A percentile compares a stretch with the other conserved stretches of the same genome.
Conservation (phyloP, 2,329 filamentous ascomycete genomes). For the Capronia coronata region DNA sequence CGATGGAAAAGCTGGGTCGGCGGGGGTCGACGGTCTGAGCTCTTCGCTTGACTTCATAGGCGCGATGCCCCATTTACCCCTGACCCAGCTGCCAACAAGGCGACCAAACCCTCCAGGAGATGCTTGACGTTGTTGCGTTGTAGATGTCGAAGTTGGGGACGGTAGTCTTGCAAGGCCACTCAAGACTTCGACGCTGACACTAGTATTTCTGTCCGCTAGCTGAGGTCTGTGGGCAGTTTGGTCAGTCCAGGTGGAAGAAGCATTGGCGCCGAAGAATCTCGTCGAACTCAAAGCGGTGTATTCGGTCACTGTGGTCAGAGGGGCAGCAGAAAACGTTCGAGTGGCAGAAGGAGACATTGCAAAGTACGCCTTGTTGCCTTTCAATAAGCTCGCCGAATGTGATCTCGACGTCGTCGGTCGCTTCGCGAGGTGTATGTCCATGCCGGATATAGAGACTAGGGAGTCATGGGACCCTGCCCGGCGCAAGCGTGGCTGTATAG, state of each 20-base stretch:
- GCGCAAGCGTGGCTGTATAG: constrained; percentile 41
- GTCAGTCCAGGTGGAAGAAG: not conserved
- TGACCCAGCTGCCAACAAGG: constrained; percentile 60
- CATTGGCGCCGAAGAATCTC: constrained; percentile 12
- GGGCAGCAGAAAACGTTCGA: constrained; percentile 35
- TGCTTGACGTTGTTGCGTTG: constrained; percentile 24
- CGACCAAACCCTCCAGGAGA: constrained; percentile 40
- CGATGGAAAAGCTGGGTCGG: not conserved
- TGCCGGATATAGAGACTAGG: constrained; percentile 75
- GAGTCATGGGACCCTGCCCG: constrained; percentile 76
- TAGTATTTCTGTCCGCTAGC: constrained; percentile 9
- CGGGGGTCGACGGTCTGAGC: constrained; percentile 14
- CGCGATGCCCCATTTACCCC: constrained; percentile 55
- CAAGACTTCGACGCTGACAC: constrained; percentile 22
- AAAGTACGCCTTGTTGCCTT: constrained; percentile 26
- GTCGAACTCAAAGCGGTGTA: constrained; percentile 48
- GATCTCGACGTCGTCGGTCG: constrained; percentile 68
- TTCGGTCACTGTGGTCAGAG: constrained; percentile 47
- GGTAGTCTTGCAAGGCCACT: constrained; percentile 23
- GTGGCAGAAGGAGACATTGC: constrained; percentile 29
- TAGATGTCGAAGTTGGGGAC: constrained; percentile 18
- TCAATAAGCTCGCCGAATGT: constrained; percentile 18
- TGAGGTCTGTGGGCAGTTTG: not conserved
- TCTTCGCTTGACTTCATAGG: constrained; percentile 36
- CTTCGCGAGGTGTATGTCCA: constrained; percentile 81